Evolutionary conservation across 2,329 filamentous ascomycete species (phyloP), one percentile per base, ranked within the genome.

Genomic region (Grosmannia clavigera): DNA sequence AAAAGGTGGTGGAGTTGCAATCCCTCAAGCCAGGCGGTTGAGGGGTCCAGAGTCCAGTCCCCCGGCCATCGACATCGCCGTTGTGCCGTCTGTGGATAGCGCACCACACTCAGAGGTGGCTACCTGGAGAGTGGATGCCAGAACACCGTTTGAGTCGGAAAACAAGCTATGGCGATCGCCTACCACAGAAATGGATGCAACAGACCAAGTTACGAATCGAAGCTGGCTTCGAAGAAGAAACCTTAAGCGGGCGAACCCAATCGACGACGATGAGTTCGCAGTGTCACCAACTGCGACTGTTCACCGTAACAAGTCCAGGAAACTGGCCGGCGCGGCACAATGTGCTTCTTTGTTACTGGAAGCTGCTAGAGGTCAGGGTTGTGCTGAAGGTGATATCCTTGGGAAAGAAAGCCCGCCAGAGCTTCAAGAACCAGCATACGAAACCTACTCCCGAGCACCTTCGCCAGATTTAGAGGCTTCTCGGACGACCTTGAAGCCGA

Each of bases 141-240:
- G 19, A 38, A 25, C 31, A 11, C 31, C 52, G 11, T 38, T 19
- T 14, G 29, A 31, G 7, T 38, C 31, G 2, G 52, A 25, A n/a
- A 54, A n/a, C 29, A 52, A 59, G 29, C 19, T 55, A 2, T 59
- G 51, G 51, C 19, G 25, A 19, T 29, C 38, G 9, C 25, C 52
- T 3, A 25, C 19, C n/a, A 35, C 52, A 19, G 33, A 22, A 11
- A 50, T 6, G 27, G 19, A 29, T 4, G 6, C 56, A 40, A n/a
- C 12, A 25, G 10, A 61, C 31, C 59, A 60, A 3, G n/a, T 46
- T 3, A 50, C 60, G 2, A 43, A 27, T 3, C 29, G 54, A 6
- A 52, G 58, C 58, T 65, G 63, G 63, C 57, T 66, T 22, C 60
- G 61, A 48, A 58, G 57, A 14, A 55, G 27, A 19, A 63, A 58